Base-by-base conservation (phyloP, 2,329 filamentous ascomycete species). In the Nemania serpens region DNA sequence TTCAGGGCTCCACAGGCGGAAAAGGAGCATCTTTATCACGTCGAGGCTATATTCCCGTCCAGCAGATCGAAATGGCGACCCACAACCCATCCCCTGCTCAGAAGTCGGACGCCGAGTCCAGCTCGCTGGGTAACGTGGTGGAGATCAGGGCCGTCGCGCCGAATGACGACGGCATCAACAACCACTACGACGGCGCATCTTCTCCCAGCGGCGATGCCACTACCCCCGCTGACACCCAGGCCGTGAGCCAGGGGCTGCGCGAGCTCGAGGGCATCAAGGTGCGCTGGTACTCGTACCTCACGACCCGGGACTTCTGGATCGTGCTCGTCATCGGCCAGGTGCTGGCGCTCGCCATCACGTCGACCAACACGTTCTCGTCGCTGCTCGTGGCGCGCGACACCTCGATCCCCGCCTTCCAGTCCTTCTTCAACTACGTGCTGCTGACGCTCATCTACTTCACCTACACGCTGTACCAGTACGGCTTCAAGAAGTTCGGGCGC, bases 331-430 rank as follows among this genome's bases (percentile, higher is more conserved):
- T 98, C 62, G 93, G 93, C 61, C 93, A 97, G 82, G 76, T 93
- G 54, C 87, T 97, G 46, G 88, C 93, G 4, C 86, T 99, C 61
- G 93, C 92, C 79, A 95, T 96, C 77, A 97, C 93, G 1, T 88
- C 86, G 33, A 97, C 93, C 52, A 97, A 96, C 81, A 98, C 95
- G 49, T 91, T 98, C 73, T 91, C 90, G 39, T 86, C 84, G 25
- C 85, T 97, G 57, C 86, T 99, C 33, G 82, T 82, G 59, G 70
- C 75, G 10, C 76, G 78, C 5, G 84, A 87, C 51, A 93, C 90
- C 67, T 92, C 86, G 63, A 96, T 98, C 68, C 95, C 95, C 7
- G 92, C 95, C 57, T 97, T 98, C 80, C 95, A 99, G 79, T 92
- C 91, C 33, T 85, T 98, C 71, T 96, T 97, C 84, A 97, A 95